Evolutionary conservation across 768 basidiomycete species (phyloP).

Genomic region (Scleroderma bovista): DNA sequence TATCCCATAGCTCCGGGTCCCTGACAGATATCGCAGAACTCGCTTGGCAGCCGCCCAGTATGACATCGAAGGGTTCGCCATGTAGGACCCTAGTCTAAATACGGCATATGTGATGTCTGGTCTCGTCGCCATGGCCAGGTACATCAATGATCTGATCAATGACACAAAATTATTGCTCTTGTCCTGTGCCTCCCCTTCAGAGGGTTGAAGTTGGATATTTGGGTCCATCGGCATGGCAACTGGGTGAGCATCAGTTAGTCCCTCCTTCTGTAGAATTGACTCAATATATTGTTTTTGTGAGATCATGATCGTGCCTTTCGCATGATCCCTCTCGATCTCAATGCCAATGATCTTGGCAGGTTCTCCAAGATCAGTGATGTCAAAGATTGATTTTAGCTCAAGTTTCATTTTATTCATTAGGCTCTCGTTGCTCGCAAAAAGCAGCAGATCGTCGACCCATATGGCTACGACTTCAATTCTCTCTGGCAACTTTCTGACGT

Average conservation of each 20-base stretch:
- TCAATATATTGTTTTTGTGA: constrained; percentile 8
- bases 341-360: constrained; percentile 22
- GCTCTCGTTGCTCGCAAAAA: constrained; percentile 5
- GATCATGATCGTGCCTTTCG: neutral
- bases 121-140: too few species aligned
- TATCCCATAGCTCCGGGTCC: too few species aligned
- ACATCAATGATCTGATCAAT: too few species aligned
- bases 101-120: too few species aligned
- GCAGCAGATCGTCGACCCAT: constrained; percentile 26
- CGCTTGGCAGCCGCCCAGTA: too few species aligned
- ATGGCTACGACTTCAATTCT: constrained; percentile 16
- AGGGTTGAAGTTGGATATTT: neutral
- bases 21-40: too few species aligned
- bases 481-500: neutral
- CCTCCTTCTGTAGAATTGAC: neutral
- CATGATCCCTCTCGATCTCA: constrained; percentile 8
- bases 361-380: constrained; percentile 19
- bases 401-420: constrained; percentile 5
- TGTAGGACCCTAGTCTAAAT: too few species aligned
- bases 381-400: constrained; percentile 9
- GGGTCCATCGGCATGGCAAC: constrained; percentile 4
- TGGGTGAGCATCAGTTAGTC: neutral
- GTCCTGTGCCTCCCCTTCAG: too few species aligned
- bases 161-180: too few species aligned
- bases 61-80: too few species aligned